Base-by-base conservation (phyloP, 1,139 yeast species). In the Debaryomyces fabryi region DNA sequence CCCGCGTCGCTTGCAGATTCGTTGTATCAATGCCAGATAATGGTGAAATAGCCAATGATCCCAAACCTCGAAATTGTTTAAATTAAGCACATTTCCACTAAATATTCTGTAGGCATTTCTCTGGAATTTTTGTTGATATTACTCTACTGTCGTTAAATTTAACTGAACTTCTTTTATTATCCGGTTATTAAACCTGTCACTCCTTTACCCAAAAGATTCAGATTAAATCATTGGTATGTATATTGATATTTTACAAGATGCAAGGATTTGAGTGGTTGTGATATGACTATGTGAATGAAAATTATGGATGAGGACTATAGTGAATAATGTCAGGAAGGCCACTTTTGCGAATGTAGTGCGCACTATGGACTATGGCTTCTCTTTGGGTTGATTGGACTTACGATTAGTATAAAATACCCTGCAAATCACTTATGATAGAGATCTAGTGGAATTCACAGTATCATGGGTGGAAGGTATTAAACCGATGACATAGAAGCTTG, bases 131-230 rank as follows among this genome's bases (percentile, higher is more conserved):
- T 40, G 34, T 40, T 29, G 23, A 16, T 12, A 30, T 29, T 21
- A 24, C 24, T 20, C n/a, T 23, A 42, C 47, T 44, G 36, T 44
- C 47, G 21, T 44, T 44, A 39, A 44, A 39, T 44, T 39, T 40
- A 35, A 27, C 41, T 34, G 39, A 42, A 32, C 25, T 35, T 37
- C 32, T 34, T 27, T 42, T 37, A 27, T 46, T 32, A 37, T 52
- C 54, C 54, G 54, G 54, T 52, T 48, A 16, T 35, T 13, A 40
- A 27, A 50, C 54, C 54, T 52, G 54, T 52, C 54, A 43, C 51
- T 52, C 54, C 48, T 52, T 52, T 46, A 39, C 30, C 27, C 25
- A 40, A 40, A 32, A 40, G 43, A 40, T 30, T 40, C 43, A 40
- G 43, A 27, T 27, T 40, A 40, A 30, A 30, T 40, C n/a, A 38